Conservation (phyloP, 805 yeast species). For the Starmerella stellata region DNA sequence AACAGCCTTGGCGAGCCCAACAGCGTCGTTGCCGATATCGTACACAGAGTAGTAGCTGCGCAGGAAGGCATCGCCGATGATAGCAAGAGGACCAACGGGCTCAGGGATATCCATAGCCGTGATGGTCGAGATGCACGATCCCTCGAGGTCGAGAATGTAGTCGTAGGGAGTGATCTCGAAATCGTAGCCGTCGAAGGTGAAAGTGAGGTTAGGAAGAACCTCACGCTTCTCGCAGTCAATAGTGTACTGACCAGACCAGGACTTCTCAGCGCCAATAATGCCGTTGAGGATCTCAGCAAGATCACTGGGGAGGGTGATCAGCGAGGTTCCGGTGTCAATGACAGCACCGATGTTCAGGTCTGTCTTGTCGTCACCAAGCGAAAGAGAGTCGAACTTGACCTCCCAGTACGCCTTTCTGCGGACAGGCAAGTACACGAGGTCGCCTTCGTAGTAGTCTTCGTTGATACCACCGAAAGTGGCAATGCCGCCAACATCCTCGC, state of each 20-base stretch:
- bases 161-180: slow-evolving; percentile 80
- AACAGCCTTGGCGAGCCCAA: slow-evolving; percentile 74
- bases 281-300: slow-evolving; percentile 89
- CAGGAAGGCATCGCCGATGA: slow-evolving; percentile 92
- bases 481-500: slow-evolving; percentile 59
- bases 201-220: slow-evolving; percentile 74
- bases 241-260: slow-evolving; percentile 94
- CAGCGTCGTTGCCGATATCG: slow-evolving; percentile 78
- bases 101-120: slow-evolving; percentile 95
- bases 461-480: slow-evolving; percentile 95
- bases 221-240: slow-evolving; percentile 79
- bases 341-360: slow-evolving; percentile 84
- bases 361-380: slow-evolving; percentile 84
- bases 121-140: slow-evolving; percentile 89
- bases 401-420: slow-evolving; percentile 99
- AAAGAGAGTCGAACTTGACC: slow-evolving; percentile 78
- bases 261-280: slow-evolving; percentile 91
- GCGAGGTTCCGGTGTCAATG: slow-evolving; percentile 94
- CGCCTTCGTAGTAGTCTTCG: slow-evolving; percentile 54
- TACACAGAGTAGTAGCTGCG: slow-evolving; percentile 88
- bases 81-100: slow-evolving; percentile 92
- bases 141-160: slow-evolving; percentile 84
- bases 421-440: slow-evolving; percentile 88
- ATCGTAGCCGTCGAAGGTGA: slow-evolving; percentile 76
- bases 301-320: slow-evolving; percentile 85